A percentile compares a stretch with the other conserved stretches of the same genome.
Evolutionary conservation across 2,329 filamentous ascomycete species (phyloP).

Genomic region (Ophiostoma ulmi): DNA sequence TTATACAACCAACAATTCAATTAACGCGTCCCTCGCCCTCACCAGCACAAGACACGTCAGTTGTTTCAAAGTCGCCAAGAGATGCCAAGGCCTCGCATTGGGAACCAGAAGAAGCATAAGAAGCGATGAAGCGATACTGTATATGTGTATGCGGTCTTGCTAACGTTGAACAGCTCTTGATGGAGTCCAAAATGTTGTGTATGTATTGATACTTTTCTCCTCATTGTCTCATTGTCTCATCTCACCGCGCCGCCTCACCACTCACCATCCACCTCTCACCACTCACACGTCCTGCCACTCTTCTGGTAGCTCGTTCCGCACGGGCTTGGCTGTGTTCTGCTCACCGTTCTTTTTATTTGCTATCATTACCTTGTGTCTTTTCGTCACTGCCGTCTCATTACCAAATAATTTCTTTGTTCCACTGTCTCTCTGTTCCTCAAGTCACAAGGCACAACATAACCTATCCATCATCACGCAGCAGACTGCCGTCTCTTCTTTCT

Average conservation of each 20-base stretch:
- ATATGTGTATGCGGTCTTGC: slow-evolving; percentile 23
- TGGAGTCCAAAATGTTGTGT: slow-evolving; percentile 35
- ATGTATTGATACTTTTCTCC: slow-evolving; percentile 21
- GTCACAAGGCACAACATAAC: neutral
- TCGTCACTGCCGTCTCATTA: neutral
- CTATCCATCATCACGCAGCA: neutral
- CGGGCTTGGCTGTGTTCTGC: slow-evolving; percentile 4
- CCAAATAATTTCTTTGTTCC: no score
- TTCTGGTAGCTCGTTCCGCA: neutral
- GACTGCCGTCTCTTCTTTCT: neutral
- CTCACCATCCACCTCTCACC: neutral
- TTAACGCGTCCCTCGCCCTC: neutral
- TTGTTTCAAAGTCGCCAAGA: slow-evolving; percentile 9
- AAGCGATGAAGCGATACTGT: neutral
- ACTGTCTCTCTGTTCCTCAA: neutral
- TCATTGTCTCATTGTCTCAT: neutral
- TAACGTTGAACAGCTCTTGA: slow-evolving; percentile 35
- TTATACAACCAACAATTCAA: neutral
- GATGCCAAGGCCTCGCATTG: slow-evolving; percentile 17
- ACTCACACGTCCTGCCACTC: neutral
- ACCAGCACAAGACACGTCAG: neutral
- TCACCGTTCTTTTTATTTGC: neutral
- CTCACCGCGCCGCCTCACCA: neutral
- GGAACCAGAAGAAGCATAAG: neutral
- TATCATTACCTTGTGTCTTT: neutral